Evolutionary conservation across 352 stramenopile genomes (phyloP).

Genomic region (Phytophthora megakarya): DNA sequence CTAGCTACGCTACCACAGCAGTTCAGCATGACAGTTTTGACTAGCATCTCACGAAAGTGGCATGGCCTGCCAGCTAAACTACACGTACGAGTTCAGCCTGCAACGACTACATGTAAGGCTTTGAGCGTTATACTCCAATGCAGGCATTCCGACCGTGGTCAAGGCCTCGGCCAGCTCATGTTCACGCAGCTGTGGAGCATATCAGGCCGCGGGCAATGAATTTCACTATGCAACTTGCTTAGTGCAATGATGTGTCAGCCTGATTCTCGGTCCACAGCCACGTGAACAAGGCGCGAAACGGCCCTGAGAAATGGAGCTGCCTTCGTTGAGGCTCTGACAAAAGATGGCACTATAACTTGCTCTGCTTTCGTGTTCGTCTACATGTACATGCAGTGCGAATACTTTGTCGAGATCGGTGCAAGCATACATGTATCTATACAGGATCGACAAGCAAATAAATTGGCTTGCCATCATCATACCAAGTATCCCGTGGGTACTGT

Average conservation of each 20-base stretch:
- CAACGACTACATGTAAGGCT: no score
- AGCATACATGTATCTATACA: neutral
- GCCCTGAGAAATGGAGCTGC: constrained; percentile 15
- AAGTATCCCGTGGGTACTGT: no score
- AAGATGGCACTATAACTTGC: neutral
- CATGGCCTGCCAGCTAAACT: no score
- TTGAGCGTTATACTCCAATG: no score
- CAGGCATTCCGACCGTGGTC: neutral
- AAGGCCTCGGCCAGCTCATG: neutral
- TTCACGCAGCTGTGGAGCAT: constrained; percentile 15
- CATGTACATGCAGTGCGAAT: neutral
- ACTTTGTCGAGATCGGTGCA: neutral
- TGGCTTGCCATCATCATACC: neutral
- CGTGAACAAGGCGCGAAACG: constrained; percentile 10
- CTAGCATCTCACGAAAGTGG: neutral
- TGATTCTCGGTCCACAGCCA: constrained; percentile 12
- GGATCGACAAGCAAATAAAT: neutral
- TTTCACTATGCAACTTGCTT: constrained; percentile 20
- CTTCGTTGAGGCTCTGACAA: constrained; percentile 15
- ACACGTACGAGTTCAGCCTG: neutral
- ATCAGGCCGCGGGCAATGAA: constrained; percentile 25
- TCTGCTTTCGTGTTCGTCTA: neutral
- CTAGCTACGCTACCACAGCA: neutral
- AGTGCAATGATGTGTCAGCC: constrained; percentile 23
- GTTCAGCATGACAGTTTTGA: constrained; percentile 1